Percentiles rank a stretch among this genome's conserved stretches.
These are phyloP conservation scores for Suhomyces wounanorum DNA, from an alignment of 1,139 yeast species.

Conservation along the genomic window DNA sequence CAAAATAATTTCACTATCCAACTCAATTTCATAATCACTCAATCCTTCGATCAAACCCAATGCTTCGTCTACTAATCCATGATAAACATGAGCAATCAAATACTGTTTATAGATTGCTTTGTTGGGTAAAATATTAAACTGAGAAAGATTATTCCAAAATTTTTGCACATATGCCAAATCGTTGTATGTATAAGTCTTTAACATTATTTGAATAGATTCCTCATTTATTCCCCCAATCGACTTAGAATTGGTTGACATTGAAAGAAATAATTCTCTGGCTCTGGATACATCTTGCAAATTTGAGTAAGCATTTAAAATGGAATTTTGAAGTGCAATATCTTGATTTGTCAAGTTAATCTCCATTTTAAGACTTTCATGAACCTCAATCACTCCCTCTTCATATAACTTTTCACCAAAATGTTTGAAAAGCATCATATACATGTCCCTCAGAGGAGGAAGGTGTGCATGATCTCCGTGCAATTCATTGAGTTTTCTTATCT, in stretches of 20 bases:
- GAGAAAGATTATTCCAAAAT: constrained; percentile 64
- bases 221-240: constrained; percentile 58
- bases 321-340: constrained; percentile 60
- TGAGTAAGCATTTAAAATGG: constrained; percentile 67
- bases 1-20: constrained; percentile 53
- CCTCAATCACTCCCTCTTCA: constrained; percentile 67
- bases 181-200: constrained; percentile 63
- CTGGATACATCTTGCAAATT: constrained; percentile 60
- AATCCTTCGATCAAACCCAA: constrained; percentile 52
- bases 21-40: constrained; percentile 52
- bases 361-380: constrained; percentile 67
- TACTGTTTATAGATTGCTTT: constrained; percentile 62
- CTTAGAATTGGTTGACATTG: constrained; percentile 54
- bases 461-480: constrained; percentile 47
- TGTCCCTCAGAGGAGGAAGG: constrained; percentile 66
- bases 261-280: constrained; percentile 63
- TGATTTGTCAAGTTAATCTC: constrained; percentile 59
- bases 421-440: constrained; percentile 61
- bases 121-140: constrained; percentile 56
- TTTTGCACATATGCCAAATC: constrained; percentile 60
- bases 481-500: constrained; percentile 58
- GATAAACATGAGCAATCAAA: constrained; percentile 72
- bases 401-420: constrained; percentile 63
- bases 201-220: constrained; percentile 70
- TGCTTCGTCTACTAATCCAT: constrained; percentile 63